These are phyloP conservation scores for Daldinia caldariorum DNA, from an alignment of 495 filamentous ascomycete species.

Conservation along the genomic window DNA sequence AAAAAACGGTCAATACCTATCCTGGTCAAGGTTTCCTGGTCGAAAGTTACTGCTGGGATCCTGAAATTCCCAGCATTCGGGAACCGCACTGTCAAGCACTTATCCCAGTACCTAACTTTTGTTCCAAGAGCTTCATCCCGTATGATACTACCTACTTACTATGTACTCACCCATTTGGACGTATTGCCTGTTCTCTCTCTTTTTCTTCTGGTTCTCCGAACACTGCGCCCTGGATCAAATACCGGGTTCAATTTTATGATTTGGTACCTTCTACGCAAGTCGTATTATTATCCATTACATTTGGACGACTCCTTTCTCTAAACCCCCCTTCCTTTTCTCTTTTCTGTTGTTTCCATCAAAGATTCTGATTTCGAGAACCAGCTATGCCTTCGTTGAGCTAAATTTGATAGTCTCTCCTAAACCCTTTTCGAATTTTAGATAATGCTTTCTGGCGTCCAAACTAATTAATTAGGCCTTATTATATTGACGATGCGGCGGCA, in stretches of 20 bases:
- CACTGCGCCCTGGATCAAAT: conserved; percentile 30
- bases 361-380: conserved; percentile 17
- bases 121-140: conserved; percentile 11
- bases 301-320: conserved; percentile 11
- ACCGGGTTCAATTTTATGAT: conserved; percentile 22
- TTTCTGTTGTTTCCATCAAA: neutral
- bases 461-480: conserved; percentile 17
- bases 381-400: conserved; percentile 29
- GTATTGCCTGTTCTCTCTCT: conserved; percentile 3
- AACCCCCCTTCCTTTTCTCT: neutral
- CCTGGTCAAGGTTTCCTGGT: conserved; percentile 6
- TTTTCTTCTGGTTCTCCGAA: conserved; percentile 23
- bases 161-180: neutral
- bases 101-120: neutral
- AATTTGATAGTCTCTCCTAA: neutral
- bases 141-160: conserved; percentile 7
- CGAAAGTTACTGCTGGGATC: conserved; percentile 19
- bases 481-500: conserved; percentile 36
- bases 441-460: conserved; percentile 26
- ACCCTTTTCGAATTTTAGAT: conserved; percentile 15
- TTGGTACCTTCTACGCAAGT: neutral
- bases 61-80: conserved; percentile 36
- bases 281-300: conserved; percentile 13
- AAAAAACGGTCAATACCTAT: conserved; percentile 20
- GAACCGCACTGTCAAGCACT: conserved; percentile 19